A percentile compares a stretch with the other conserved stretches of the same genome.
phyloP scores from a whole-genome alignment of 2,329 filamentous ascomycete species.

The Nigrospora sphaerica region DNA sequence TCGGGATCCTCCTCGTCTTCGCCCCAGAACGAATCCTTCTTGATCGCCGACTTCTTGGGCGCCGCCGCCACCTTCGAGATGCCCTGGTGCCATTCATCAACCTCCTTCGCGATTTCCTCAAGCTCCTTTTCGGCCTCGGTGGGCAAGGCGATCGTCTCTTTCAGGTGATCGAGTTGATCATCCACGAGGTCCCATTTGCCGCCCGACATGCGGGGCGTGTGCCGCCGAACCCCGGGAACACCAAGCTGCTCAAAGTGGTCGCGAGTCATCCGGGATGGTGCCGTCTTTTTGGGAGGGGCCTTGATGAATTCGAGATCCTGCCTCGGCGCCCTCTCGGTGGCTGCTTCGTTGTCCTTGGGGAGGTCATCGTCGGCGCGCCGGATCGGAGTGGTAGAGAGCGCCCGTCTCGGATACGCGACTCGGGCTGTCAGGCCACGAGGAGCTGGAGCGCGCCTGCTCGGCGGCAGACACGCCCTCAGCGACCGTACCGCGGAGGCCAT shows the following conservation, averaged over 20 bases:
- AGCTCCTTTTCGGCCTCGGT: slow-evolving; percentile 21
- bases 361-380: slow-evolving; percentile 10
- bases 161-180: neutral
- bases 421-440: slow-evolving; percentile 10
- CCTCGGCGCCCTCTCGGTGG: neutral
- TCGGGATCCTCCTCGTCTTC: slow-evolving; percentile 19
- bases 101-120: slow-evolving; percentile 17
- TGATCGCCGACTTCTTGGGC: neutral
- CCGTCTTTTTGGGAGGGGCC: too few relatives aligned
- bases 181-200: neutral
- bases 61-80: slow-evolving; percentile 6
- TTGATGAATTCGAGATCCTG: too few relatives aligned
- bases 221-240: neutral
- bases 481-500: slow-evolving; percentile 35
- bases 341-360: slow-evolving; percentile 3
- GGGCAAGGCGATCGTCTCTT: slow-evolving; percentile 14
- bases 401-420: slow-evolving; percentile 14
- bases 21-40: slow-evolving; percentile 14
- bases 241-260: too few relatives aligned
- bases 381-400: slow-evolving; percentile 19
- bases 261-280: too few relatives aligned
- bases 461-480: slow-evolving; percentile 30
- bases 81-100: slow-evolving; percentile 17
- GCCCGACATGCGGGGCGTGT: neutral
- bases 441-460: slow-evolving; percentile 18